Evolutionary conservation across 2,329 filamentous ascomycete genomes (phyloP).

Genomic region (Paracamarosporium sp.): DNA sequence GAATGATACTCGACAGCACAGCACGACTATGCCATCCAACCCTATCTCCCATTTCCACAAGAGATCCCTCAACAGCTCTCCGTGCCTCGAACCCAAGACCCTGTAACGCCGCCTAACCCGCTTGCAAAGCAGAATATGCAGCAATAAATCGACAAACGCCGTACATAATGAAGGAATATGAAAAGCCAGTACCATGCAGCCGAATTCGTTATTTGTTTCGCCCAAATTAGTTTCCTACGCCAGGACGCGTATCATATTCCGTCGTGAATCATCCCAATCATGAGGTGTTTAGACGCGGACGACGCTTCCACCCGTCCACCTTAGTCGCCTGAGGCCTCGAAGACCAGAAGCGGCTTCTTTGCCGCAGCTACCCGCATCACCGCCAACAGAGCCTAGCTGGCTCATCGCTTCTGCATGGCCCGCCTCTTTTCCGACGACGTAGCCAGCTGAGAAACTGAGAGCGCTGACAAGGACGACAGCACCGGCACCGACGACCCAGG

Average conservation of each 20-base stretch:
- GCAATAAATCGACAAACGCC: not conserved
- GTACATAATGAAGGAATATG: not conserved
- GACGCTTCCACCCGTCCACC: constrained; percentile 38
- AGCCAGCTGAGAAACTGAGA: constrained; percentile 70
- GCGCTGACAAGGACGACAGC: constrained; percentile 70
- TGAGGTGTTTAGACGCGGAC: constrained; percentile 20
- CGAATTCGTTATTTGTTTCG: not conserved
- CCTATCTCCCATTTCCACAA: not conserved
- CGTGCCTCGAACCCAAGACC: not conserved
- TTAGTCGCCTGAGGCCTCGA: constrained; percentile 37
- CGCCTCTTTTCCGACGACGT: constrained; percentile 66
- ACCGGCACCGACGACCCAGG: constrained; percentile 70
- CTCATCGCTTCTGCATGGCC: constrained; percentile 58
- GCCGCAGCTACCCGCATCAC: constrained; percentile 40
- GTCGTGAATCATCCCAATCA: constrained; percentile 3
- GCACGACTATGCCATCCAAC: not conserved
- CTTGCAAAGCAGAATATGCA: constrained; percentile 5
- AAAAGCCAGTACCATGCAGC: not conserved
- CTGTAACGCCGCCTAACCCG: constrained; percentile 3
- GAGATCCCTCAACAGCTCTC: not conserved
- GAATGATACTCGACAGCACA: no score
- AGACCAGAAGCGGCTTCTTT: constrained; percentile 38
- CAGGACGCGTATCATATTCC: not conserved
- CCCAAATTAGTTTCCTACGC: not conserved
- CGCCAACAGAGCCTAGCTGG: constrained; percentile 34